Evolutionary conservation across 192 early-diverging fungal species (phyloP).

Genomic region (Chytriomyces confervae): DNA sequence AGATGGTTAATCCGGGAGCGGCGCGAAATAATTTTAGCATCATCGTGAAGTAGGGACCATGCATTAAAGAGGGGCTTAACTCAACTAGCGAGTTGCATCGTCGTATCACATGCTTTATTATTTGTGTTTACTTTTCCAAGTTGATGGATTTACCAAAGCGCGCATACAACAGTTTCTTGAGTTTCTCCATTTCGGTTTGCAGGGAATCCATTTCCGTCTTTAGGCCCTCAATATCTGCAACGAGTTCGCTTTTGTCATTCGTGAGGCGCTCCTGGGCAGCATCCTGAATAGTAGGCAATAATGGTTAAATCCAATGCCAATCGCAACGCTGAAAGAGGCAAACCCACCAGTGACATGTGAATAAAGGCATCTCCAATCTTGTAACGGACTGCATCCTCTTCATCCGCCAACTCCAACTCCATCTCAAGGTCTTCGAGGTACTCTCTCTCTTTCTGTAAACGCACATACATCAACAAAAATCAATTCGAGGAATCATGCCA

Average conservation of each 20-base stretch:
- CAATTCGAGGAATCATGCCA: not conserved
- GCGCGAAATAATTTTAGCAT: slow-evolving; percentile 80
- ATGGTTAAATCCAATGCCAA: not conserved
- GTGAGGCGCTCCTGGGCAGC: slow-evolving; percentile 75
- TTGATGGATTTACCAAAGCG: slow-evolving; percentile 97
- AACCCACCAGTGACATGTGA: slow-evolving; percentile 40
- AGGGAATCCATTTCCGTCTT: slow-evolving; percentile 68
- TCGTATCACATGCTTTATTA: too few relatives aligned
- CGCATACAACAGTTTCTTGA: slow-evolving; percentile 86
- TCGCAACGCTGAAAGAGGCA: not conserved
- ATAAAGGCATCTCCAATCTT: slow-evolving; percentile 92
- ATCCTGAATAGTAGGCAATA: slow-evolving; percentile 61
- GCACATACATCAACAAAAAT: too few relatives aligned
- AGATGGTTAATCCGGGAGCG: slow-evolving; percentile 66
- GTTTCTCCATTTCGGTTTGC: slow-evolving; percentile 73
- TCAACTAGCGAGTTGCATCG: too few relatives aligned
- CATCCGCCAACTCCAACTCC: slow-evolving; percentile 93
- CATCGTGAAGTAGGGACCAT: slow-evolving; percentile 35
- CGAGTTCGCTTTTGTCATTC: slow-evolving; percentile 65
- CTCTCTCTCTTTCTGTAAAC: slow-evolving; percentile 78
- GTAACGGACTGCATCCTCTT: slow-evolving; percentile 84
- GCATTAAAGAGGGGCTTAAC: too few relatives aligned
- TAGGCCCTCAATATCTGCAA: slow-evolving; percentile 64
- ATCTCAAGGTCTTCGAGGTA: slow-evolving; percentile 90
- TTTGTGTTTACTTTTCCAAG: slow-evolving; percentile 64